Conservation (phyloP, 768 basidiomycete species). For the Coprinellus micaceus region DNA sequence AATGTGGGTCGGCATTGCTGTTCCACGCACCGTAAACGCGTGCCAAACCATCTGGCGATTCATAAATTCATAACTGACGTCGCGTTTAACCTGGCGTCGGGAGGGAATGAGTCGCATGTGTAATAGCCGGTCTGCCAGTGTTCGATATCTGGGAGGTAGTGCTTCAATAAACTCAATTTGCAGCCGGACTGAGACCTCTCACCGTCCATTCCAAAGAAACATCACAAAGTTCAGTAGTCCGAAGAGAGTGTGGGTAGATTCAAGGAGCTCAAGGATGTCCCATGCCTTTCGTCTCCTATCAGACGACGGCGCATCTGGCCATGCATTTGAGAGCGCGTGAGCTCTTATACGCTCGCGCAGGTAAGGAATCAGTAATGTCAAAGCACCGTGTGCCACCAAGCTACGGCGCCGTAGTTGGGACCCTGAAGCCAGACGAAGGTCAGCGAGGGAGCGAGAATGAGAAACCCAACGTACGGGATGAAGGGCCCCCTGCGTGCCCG, state of each 20-base stretch:
- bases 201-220: constrained; percentile 89
- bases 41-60: constrained; percentile 99
- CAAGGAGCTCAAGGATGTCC: constrained; percentile 61
- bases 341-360: constrained; percentile 68
- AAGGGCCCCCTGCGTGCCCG: constrained; percentile 19
- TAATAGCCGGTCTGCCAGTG: constrained; percentile 75
- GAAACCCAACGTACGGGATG: constrained; percentile 34
- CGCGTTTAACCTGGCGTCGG: constrained; percentile 62
- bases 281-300: constrained; percentile 73
- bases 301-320: constrained; percentile 87
- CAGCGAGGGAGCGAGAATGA: constrained; percentile 9
- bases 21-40: constrained; percentile 87
- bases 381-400: constrained; percentile 61
- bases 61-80: constrained; percentile 98
- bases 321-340: constrained; percentile 77
- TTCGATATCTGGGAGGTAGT: constrained; percentile 68
- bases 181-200: constrained; percentile 24
- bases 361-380: constrained; percentile 79
- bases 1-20: background rate
- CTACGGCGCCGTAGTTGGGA: constrained; percentile 61
- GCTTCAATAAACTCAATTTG: background rate
- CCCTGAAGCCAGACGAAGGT: constrained; percentile 34
- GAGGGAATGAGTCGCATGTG: constrained; percentile 72
- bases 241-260: constrained; percentile 61
- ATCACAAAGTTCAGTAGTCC: constrained; percentile 72